Evolutionary conservation across 768 basidiomycete species (phyloP), one percentile per base, ranked within the genome.

Genomic region (Tylopilus plumbeoviolaceoides): DNA sequence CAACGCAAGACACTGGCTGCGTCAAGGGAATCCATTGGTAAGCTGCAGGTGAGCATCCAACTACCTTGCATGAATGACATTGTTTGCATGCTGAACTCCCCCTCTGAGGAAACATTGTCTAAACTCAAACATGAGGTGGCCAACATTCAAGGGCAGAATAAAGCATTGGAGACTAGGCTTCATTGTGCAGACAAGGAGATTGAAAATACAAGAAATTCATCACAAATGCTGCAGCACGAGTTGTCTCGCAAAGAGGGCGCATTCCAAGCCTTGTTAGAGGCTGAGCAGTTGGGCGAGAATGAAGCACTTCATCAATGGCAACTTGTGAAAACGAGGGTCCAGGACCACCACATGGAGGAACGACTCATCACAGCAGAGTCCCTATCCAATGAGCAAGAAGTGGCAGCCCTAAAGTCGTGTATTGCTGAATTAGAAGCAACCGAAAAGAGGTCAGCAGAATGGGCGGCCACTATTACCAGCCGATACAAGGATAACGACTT

Each of bases 11-110:
- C 80, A 2, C 64, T 83, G 44, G 73, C 75, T 25, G 64, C 84
- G 20, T 75, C 79, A 7, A 82, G 80, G 58, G 83, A 85, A 54
- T 71, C 77, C 7, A 64, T 74, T 18, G 79, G 74, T 2, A 80
- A 84, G 59, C 57, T 79, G 12, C 82, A 80, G 66, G 78, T 77
- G 56, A 59, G 30, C 12, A 48, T 14, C 23, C 30, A 0, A 3
- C 10, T 36, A 20, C 43, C 43, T 12, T 17, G 15, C 6, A 8
- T 7, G 12, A 50, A 27, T 27, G 30, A 30, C 21, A 10, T 33
- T 39, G 7, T 25, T n/a, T 15, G n/a, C n/a, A 21, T 14, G 20
- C 23, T 57, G 31, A 57, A 44, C 50, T 15, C 21, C 42, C 25
- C 2, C 36, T 14, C 41, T 47, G n/a, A 68, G 69, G 63, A 59